Evolutionary conservation across 164 flowering plant genomes (phyloP), one percentile per base, ranked within the genome.

Genomic region (Magnolia changhungtana): DNA sequence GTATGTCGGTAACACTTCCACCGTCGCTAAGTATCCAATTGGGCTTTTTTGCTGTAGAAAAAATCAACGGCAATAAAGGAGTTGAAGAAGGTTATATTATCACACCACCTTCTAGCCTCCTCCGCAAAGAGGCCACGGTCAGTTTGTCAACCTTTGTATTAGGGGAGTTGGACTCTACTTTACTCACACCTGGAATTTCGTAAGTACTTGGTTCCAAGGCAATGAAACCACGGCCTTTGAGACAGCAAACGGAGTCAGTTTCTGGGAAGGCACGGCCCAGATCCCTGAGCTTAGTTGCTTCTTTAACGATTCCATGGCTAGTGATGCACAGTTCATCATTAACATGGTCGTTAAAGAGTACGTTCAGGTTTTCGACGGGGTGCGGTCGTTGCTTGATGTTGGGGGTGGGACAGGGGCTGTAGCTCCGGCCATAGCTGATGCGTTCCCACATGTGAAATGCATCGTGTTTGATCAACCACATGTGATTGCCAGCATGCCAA

Each of bases 291-390:
- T 78, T 5, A 80, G 71, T 31, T 50, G 37, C 8, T 0, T 70
- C 1, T 86, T 89, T 68, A 79, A 85, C 72, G 80, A 84, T 64
- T 86, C 80, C 24, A 87, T 89, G 89, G 85, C 84, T 0, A 77
- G 85, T 70, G 91, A 89, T 72, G 45, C 86, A 3, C 70, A 64
- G 27, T 29, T 88, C 65, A 67, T 80, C 19, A 77, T 55, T 21
- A 75, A 67, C 3, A 74, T 84, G 20, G 8, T 85, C 31, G 24
- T 85, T 11, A 66, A 63, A 7, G 72, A 85, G 31, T 72, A 78
- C 68, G 68, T 37, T 55, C 64, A 45, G 0, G 76, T 77, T 29
- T 83, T 87, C 59, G 68, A 77, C 23, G 68, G 68, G 37, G 29
- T 20, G 37, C 68, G 68, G 0, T 21, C 29, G 9, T 23, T 65